Evolutionary conservation across 148 eudicot species (phyloP).

Genomic region (Nepenthes mirabilis): DNA sequence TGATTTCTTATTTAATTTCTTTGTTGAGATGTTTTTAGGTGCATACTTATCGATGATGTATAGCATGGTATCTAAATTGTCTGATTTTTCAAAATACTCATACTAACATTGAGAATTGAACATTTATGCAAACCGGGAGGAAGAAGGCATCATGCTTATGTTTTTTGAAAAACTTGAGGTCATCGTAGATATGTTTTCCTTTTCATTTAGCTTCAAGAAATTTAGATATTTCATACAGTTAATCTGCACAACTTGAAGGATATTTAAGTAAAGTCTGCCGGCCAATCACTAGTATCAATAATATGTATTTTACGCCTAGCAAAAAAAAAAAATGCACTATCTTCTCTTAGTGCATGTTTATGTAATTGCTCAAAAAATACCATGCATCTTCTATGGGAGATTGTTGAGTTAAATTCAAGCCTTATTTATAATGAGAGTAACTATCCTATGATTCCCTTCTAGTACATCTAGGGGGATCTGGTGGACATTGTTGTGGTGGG

Average conservation of each 20-base stretch:
- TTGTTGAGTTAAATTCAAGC: too few species aligned
- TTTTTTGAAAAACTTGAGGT: background rate
- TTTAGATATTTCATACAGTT: constrained; percentile 9
- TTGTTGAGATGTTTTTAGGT: too few species aligned
- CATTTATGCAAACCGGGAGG: too few species aligned
- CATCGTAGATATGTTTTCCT: background rate
- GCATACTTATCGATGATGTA: too few species aligned
- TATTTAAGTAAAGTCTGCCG: constrained; percentile 59
- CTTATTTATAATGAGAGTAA: too few species aligned
- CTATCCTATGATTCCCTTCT: too few species aligned
- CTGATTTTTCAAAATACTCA: too few species aligned
- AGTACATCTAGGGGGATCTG: too few species aligned
- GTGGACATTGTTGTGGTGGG: too few species aligned
- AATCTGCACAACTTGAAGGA: constrained; percentile 37
- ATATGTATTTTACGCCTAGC: background rate
- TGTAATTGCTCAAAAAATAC: background rate
- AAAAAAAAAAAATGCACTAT: background rate
- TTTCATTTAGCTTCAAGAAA: background rate
- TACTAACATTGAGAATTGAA: too few species aligned
- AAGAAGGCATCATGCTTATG: background rate
- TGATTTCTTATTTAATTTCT: too few species aligned
- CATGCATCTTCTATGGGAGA: background rate
- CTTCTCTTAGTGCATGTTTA: background rate
- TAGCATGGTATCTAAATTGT: too few species aligned
- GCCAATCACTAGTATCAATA: constrained; percentile 46